A percentile compares a stretch with the other conserved stretches of the same genome.
These are phyloP conservation scores for Penicillium sclerotigenum DNA, from an alignment of 2,329 filamentous ascomycete genomes.

Conservation along the genomic window DNA sequence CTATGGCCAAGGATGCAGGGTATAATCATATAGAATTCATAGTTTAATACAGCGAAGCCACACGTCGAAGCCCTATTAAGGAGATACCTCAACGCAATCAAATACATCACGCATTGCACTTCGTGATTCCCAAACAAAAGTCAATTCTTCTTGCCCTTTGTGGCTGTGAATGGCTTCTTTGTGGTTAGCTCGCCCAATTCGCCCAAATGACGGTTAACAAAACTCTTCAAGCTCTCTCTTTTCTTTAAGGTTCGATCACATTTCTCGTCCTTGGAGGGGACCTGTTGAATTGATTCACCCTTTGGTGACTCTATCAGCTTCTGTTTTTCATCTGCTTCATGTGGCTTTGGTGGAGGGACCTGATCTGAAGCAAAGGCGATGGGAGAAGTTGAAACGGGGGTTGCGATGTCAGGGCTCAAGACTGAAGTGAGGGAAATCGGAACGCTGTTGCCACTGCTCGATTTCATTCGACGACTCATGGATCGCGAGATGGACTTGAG, in stretches of 20 bases:
- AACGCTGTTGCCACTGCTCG: constrained; percentile 27
- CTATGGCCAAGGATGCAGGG: neutral
- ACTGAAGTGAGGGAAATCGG: constrained; percentile 22
- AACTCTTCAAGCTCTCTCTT: constrained; percentile 13
- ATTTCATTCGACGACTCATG: constrained; percentile 38
- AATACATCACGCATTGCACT: neutral
- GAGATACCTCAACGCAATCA: neutral
- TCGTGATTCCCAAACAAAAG: neutral
- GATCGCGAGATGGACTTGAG: constrained; percentile 41
- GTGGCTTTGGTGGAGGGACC: neutral
- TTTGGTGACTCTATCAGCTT: neutral
- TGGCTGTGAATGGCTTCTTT: neutral
- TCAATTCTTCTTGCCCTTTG: constrained; percentile 4
- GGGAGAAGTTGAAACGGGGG: neutral
- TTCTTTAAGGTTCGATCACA: constrained; percentile 13
- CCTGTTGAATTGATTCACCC: neutral
- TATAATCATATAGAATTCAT: neutral
- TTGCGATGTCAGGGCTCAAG: constrained; percentile 11
- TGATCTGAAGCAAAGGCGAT: neutral
- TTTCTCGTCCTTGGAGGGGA: constrained; percentile 10
- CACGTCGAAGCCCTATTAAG: neutral
- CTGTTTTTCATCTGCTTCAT: neutral
- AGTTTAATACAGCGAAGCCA: neutral
- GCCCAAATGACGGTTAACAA: constrained; percentile 12
- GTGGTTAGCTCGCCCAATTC: neutral